Evolutionary conservation across 2,329 filamentous ascomycete species (phyloP).

Genomic region (Colletotrichum euphorbiae): DNA sequence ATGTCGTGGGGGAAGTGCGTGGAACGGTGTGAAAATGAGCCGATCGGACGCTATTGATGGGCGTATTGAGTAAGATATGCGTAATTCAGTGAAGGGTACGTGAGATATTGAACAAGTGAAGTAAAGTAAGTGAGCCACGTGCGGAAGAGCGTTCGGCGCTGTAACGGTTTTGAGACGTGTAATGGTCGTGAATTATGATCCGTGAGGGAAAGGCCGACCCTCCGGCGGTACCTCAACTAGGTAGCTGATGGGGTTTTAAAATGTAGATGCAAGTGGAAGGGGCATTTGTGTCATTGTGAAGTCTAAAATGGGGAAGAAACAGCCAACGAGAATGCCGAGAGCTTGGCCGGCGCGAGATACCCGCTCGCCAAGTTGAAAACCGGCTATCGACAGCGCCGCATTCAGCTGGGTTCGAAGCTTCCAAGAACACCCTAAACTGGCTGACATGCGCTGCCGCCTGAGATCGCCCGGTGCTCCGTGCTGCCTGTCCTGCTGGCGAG

Average conservation of each 20-base stretch:
- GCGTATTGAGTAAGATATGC: too few species aligned
- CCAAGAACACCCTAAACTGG: background rate
- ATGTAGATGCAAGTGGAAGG: background rate
- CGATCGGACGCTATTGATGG: too few species aligned
- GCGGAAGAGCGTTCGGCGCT: background rate
- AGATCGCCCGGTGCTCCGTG: too few species aligned
- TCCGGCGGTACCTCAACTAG: background rate
- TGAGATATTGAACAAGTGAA: background rate
- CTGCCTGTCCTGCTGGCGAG: background rate
- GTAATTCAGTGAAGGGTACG: background rate
- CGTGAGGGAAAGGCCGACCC: conserved; percentile 18
- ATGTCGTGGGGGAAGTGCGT: conserved; percentile 15
- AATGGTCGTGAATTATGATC: background rate
- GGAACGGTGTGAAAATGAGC: background rate
- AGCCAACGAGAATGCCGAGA: conserved; percentile 5
- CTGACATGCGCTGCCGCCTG: conserved; percentile 1
- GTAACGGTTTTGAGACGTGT: conserved; percentile 23
- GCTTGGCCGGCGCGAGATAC: conserved; percentile 29
- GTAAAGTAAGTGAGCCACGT: background rate
- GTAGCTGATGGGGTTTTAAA: background rate
- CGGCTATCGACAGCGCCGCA: background rate
- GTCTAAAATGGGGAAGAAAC: background rate
- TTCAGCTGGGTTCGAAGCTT: background rate
- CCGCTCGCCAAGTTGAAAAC: conserved; percentile 32
- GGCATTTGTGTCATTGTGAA: background rate